A percentile compares a stretch with the other conserved stretches of the same genome.
phyloP scores from a whole-genome alignment of 192 early-diverging fungal genomes.

The Podila minutissima region DNA sequence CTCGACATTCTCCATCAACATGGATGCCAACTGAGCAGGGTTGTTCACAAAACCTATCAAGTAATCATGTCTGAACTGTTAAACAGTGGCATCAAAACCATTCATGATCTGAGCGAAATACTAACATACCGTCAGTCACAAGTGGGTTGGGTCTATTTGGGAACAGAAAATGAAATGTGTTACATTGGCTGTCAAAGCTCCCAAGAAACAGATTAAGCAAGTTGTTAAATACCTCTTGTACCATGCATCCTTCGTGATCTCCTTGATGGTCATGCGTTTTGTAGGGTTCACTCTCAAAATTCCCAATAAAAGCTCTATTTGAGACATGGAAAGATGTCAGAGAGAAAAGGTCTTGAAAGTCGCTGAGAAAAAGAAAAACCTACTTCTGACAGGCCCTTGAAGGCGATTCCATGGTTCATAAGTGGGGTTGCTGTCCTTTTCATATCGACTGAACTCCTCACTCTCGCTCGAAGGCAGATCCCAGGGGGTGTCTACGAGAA shows the following conservation, averaged over 20 bases:
- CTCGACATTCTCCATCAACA: constrained; percentile 60
- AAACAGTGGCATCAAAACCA: not conserved
- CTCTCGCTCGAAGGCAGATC: constrained; percentile 68
- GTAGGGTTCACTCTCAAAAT: constrained; percentile 61
- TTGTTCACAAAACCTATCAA: constrained; percentile 61
- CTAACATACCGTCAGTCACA: constrained; percentile 53
- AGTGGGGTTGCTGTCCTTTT: constrained; percentile 36
- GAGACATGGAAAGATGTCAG: too few species aligned
- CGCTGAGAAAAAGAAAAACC: not conserved
- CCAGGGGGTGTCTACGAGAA: constrained; percentile 70
- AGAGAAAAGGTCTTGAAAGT: not conserved
- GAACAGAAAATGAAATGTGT: not conserved
- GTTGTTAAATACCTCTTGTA: constrained; percentile 52
- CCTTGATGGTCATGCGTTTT: constrained; percentile 53
- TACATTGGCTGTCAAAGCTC: not conserved
- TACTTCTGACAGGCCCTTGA: constrained; percentile 55
- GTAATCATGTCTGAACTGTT: not conserved
- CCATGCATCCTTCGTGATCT: constrained; percentile 62
- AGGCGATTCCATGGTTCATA: constrained; percentile 66
- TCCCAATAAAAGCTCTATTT: constrained; percentile 52
- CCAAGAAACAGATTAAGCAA: not conserved
- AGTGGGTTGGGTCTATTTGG: constrained; percentile 59
- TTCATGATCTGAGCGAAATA: not conserved
- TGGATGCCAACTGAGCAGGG: constrained; percentile 61
- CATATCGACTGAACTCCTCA: constrained; percentile 64